A percentile compares a stretch with the other conserved stretches of the same genome.
These are phyloP conservation scores for Lavandula angustifolia DNA, from an alignment of 257 asterid species.

Conservation along the genomic window DNA sequence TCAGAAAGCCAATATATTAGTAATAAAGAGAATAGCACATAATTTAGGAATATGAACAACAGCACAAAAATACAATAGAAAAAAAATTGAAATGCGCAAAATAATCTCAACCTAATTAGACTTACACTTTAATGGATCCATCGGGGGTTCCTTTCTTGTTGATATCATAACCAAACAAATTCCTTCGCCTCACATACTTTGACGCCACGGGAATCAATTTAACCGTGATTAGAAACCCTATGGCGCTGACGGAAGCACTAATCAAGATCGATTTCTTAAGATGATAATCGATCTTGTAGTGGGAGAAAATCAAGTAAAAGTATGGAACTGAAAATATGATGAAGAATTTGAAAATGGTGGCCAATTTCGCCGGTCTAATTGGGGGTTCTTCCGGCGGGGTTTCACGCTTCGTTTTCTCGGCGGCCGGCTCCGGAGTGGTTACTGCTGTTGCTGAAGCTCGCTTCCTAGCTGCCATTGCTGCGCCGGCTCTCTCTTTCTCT, in stretches of 20 bases:
- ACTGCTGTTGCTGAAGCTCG: constrained; percentile 45
- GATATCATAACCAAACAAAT: constrained; percentile 82
- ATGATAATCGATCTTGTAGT: constrained; percentile 57
- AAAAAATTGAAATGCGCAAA: no score
- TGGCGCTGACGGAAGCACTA: constrained; percentile 56
- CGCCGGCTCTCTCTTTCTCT: constrained; percentile 25
- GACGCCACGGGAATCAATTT: constrained; percentile 83
- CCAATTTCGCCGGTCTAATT: constrained; percentile 60
- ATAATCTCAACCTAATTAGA: constrained; percentile 2
- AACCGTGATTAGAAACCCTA: constrained; percentile 63
- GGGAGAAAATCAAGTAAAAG: constrained; percentile 56
- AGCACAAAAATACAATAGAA: not conserved
- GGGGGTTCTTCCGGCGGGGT: constrained; percentile 47
- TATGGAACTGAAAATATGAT: constrained; percentile 62
- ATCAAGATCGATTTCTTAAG: constrained; percentile 61
- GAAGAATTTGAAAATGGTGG: constrained; percentile 49
- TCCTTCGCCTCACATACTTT: constrained; percentile 67
- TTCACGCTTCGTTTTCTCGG: constrained; percentile 30
- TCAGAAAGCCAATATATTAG: not conserved
- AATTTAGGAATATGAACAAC: constrained; percentile 1
- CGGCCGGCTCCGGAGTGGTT: constrained; percentile 36
- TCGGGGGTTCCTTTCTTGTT: constrained; percentile 93
- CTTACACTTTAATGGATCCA: constrained; percentile 92
- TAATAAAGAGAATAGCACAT: not conserved
- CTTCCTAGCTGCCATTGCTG: constrained; percentile 62